A percentile compares a stretch with the other conserved stretches of the same genome.
phyloP scores from a whole-genome alignment of 202 grass and related monocot species.

The Tripidium arundinaceum region DNA sequence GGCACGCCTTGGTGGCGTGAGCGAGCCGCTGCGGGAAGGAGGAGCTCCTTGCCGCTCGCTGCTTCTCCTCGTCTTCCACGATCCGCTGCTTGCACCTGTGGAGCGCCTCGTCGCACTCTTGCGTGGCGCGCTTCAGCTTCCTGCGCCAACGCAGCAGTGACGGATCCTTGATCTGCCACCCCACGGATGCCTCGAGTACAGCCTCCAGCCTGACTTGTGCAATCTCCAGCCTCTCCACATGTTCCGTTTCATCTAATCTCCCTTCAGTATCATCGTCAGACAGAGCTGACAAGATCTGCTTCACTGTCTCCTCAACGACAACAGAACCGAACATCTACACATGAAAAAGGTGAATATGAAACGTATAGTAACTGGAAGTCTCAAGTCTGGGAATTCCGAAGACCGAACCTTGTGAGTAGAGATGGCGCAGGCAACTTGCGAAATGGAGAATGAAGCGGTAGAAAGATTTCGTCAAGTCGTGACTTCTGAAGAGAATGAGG shows the following conservation, averaged over 20 bases:
- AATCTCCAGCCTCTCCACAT: conserved; percentile 25
- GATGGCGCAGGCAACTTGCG: no score
- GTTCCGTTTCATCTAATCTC: background rate
- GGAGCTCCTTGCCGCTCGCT: background rate
- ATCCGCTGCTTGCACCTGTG: background rate
- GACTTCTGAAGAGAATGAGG: no score
- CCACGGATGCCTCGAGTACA: background rate
- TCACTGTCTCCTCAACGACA: background rate
- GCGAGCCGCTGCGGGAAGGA: background rate
- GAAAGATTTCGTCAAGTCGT: no score
- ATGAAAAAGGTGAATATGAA: background rate
- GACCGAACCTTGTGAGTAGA: background rate
- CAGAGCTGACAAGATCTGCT: background rate
- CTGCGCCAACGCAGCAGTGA: conserved; percentile 3
- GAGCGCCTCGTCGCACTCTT: background rate
- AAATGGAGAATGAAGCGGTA: no score
- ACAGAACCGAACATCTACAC: background rate
- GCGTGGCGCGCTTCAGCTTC: conserved; percentile 16
- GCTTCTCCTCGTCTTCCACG: background rate
- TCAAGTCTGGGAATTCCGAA: background rate
- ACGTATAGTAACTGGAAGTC: background rate
- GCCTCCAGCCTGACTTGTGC: conserved; percentile 14
- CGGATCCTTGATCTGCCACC: background rate
- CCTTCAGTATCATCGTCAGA: background rate
- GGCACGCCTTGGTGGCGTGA: background rate